phyloP scores from a whole-genome alignment of 1,139 yeast species.

The Candida albicans region DNA sequence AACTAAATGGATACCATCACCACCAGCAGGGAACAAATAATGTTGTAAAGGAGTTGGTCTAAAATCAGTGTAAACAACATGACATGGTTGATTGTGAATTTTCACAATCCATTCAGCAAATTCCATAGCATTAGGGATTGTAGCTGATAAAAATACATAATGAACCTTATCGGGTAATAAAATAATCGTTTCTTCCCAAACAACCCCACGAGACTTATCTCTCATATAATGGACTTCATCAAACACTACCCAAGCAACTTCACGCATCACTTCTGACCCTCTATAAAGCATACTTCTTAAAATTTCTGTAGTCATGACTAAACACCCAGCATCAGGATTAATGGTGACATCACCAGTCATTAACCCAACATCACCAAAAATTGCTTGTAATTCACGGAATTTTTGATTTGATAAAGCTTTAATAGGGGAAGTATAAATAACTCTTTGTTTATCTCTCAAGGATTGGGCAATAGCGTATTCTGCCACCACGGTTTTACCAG shows the following conservation, averaged over 20 bases:
- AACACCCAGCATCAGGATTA: slow-evolving; percentile 94
- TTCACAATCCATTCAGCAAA: slow-evolving; percentile 98
- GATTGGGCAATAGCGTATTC: slow-evolving; percentile 98
- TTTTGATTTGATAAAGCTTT: slow-evolving; percentile 96
- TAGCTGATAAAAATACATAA: slow-evolving; percentile 86
- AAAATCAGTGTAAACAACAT: slow-evolving; percentile 97
- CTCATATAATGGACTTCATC: slow-evolving; percentile 97
- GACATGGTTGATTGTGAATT: slow-evolving; percentile 94
- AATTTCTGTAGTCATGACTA: slow-evolving; percentile 98
- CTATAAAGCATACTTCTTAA: slow-evolving; percentile 87
- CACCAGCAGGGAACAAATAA: slow-evolving; percentile 94
- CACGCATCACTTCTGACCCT: slow-evolving; percentile 94
- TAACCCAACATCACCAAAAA: slow-evolving; percentile 93
- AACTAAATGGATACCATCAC: slow-evolving; percentile 95
- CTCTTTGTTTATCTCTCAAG: slow-evolving; percentile 84
- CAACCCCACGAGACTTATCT: slow-evolving; percentile 96
- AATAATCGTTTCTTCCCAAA: slow-evolving; percentile 98
- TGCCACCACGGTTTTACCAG: slow-evolving; percentile 98
- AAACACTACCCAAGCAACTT: slow-evolving; percentile 94
- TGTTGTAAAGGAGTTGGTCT: slow-evolving; percentile 98
- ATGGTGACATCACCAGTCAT: slow-evolving; percentile 98
- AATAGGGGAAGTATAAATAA: slow-evolving; percentile 95
- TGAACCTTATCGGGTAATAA: slow-evolving; percentile 93
- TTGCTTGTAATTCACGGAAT: slow-evolving; percentile 87
- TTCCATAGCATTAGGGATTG: slow-evolving; percentile 97